Conservation (phyloP, 257 asterid species). For the Nicotiana tabacum region DNA sequence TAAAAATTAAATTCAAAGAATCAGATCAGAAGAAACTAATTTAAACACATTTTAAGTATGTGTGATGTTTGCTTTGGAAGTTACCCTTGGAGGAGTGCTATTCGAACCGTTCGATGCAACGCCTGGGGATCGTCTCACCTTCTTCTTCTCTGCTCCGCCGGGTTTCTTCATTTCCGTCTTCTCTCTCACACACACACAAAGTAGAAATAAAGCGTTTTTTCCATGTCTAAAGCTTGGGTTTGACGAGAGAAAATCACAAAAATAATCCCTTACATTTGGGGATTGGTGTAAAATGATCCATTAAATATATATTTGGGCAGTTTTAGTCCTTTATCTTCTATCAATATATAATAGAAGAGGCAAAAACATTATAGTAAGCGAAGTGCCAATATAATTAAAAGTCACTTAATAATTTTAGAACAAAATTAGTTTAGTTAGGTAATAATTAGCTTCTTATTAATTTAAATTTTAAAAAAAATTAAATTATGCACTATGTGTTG, state of each 20-base stretch:
- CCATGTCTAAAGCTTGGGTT: background rate
- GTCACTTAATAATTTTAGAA: too few relatives aligned
- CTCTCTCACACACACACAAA: background rate
- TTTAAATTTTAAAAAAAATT: too few relatives aligned
- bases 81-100: background rate
- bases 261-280: background rate
- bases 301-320: too few relatives aligned
- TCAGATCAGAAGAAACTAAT: background rate
- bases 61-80: background rate
- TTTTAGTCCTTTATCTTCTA: background rate
- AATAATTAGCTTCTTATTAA: too few relatives aligned
- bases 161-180: constrained; percentile 3
- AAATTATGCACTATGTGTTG: too few relatives aligned
- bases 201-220: background rate
- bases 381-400: too few relatives aligned
- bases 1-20: background rate
- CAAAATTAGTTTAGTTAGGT: too few relatives aligned
- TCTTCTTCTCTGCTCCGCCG: constrained; percentile 13
- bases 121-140: constrained; percentile 3
- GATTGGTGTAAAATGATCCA: background rate
- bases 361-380: too few relatives aligned
- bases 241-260: background rate
- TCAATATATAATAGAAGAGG: too few relatives aligned
- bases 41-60: background rate
- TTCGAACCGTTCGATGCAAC: background rate